Conservation (phyloP, 495 filamentous ascomycete species). For the Lepidopterella palustris region DNA sequence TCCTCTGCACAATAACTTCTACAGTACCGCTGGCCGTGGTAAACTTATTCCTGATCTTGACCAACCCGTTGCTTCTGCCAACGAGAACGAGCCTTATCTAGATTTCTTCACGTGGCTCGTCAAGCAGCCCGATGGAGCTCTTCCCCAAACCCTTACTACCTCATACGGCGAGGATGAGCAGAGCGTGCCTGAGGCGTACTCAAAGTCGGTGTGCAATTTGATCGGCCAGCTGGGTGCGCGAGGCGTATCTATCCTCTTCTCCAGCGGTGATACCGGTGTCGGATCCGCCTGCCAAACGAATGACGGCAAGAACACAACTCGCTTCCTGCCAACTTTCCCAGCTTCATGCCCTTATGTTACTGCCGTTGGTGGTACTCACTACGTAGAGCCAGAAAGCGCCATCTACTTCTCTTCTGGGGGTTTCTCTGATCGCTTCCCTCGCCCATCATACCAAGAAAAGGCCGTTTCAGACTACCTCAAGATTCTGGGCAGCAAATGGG, state of each 20-base stretch:
- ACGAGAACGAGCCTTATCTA: conserved; percentile 72
- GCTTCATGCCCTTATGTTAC: conserved; percentile 69
- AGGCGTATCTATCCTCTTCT: conserved; percentile 66
- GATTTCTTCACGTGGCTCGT: conserved; percentile 63
- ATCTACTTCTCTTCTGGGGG: conserved; percentile 55
- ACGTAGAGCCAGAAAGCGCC: conserved; percentile 52
- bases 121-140: conserved; percentile 48
- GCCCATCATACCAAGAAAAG: conserved; percentile 54
- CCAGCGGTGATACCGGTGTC: conserved; percentile 66
- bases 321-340: conserved; percentile 66
- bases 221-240: conserved; percentile 66
- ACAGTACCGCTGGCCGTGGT: conserved; percentile 59
- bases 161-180: conserved; percentile 81
- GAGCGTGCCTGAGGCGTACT: conserved; percentile 62
- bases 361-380: conserved; percentile 61
- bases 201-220: conserved; percentile 61
- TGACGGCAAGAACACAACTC: conserved; percentile 58
- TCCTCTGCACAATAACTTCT: conserved; percentile 58
- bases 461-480: conserved; percentile 54
- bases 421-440: conserved; percentile 59
- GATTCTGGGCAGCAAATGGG: conserved; percentile 42
- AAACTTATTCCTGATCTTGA: conserved; percentile 58
- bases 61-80: conserved; percentile 45
- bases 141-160: conserved; percentile 70
- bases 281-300: conserved; percentile 60